Conservation (phyloP, 2,329 filamentous ascomycete species). For the Xylaria hypoxylon region DNA sequence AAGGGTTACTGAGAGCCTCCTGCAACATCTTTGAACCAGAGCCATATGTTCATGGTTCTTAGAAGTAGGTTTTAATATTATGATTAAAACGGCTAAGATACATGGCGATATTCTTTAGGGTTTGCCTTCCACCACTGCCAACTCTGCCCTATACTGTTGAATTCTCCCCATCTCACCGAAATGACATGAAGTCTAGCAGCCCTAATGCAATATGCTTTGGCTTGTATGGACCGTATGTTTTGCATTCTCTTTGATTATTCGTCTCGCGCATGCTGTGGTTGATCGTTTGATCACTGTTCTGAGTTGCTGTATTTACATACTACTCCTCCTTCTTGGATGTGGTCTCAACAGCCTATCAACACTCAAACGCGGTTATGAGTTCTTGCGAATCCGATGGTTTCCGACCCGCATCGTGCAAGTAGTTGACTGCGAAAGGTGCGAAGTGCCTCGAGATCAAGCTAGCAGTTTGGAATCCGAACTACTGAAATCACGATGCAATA, state of each 20-base stretch:
- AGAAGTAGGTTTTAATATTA: not conserved
- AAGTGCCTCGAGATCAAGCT: not conserved
- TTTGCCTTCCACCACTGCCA: not conserved
- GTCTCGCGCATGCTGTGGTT: too few species aligned
- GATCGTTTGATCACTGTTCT: too few species aligned
- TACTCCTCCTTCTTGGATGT: too few species aligned
- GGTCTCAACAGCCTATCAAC: not conserved
- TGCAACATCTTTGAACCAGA: not conserved
- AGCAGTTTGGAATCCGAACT: not conserved
- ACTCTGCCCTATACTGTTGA: not conserved
- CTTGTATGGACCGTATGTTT: not conserved
- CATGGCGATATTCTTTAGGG: not conserved
- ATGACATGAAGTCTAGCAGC: not conserved
- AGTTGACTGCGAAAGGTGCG: not conserved
- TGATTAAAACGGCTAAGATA: not conserved
- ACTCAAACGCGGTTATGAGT: not conserved
- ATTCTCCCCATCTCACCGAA: not conserved
- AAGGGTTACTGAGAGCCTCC: not conserved
- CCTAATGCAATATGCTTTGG: not conserved
- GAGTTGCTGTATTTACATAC: too few species aligned
- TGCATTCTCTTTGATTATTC: too few species aligned
- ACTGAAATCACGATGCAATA: not conserved
- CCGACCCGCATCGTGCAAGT: not conserved
- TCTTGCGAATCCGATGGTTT: not conserved
- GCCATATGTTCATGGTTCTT: not conserved